phyloP scores from a whole-genome alignment of 129 eudicot species.

The Lactuca saligna region DNA sequence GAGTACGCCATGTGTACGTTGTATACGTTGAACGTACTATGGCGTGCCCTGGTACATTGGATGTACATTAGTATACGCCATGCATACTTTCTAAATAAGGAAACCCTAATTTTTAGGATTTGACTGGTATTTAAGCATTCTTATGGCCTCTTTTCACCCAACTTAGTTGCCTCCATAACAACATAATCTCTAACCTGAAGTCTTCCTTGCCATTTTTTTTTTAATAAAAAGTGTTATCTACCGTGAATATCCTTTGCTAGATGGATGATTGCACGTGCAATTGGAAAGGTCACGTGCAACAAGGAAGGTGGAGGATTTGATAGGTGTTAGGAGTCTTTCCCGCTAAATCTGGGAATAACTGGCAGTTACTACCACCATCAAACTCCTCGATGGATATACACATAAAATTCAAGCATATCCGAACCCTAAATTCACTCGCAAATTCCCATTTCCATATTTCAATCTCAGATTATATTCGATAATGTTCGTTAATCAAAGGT shows the following conservation, averaged over 20 bases:
- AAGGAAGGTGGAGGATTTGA: background rate
- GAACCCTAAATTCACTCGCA: conserved; percentile 27
- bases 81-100: no score
- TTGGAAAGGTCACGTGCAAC: conserved; percentile 8
- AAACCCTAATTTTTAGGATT: no score
- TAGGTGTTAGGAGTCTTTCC: conserved; percentile 7
- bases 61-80: no score
- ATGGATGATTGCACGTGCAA: background rate
- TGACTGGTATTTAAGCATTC: no score
- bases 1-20: no score
- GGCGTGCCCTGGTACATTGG: no score
- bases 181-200: no score
- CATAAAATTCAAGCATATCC: conserved; percentile 16
- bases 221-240: no score
- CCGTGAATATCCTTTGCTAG: background rate
- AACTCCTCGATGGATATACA: conserved; percentile 1
- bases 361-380: conserved; percentile 21
- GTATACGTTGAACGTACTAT: no score
- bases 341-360: conserved; percentile 24
- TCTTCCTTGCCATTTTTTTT: no score
- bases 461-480: conserved; percentile 4
- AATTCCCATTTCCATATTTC: background rate
- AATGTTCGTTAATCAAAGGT: conserved; percentile 2
- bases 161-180: no score
- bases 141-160: no score